These are phyloP conservation scores for Cylindrotheca fusiformis DNA, from an alignment of 108 stramenopile genomes.

Conservation along the genomic window DNA sequence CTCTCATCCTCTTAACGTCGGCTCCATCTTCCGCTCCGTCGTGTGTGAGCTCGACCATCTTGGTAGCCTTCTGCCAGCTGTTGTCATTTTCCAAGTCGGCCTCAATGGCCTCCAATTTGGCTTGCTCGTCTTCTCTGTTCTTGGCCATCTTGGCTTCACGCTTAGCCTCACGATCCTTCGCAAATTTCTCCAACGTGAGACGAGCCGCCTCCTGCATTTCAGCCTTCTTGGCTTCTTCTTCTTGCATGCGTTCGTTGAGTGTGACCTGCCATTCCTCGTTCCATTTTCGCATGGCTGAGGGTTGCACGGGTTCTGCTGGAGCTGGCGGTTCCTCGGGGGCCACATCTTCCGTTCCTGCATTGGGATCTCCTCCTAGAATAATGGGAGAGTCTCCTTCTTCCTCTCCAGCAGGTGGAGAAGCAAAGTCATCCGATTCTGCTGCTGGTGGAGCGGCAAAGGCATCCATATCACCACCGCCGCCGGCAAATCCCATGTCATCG, in stretches of 20 bases:
- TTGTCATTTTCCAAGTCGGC: conserved; percentile 92
- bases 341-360: conserved; percentile 6
- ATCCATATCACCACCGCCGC: conserved; percentile 10
- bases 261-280: conserved; percentile 84
- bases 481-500: conserved; percentile 11
- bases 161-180: conserved; percentile 59
- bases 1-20: conserved; percentile 80
- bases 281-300: conserved; percentile 77
- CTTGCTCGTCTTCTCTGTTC: conserved; percentile 87
- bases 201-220: conserved; percentile 62
- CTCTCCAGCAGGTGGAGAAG: conserved; percentile 19
- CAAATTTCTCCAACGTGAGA: conserved; percentile 59
- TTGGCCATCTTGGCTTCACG: conserved; percentile 77
- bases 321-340: conserved; percentile 15
- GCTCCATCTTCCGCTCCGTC: conserved; percentile 54
- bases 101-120: conserved; percentile 90
- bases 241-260: conserved; percentile 72
- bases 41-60: conserved; percentile 84
- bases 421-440: conserved; percentile 16
- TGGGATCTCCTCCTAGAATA: conserved; percentile 24
- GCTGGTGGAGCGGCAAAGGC: conserved; percentile 29
- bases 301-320: conserved; percentile 7
- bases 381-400: conserved; percentile 21
- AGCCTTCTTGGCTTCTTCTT: conserved; percentile 75
- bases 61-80: conserved; percentile 84